phyloP scores from a whole-genome alignment of 2,329 filamentous ascomycete species.

The Exophiala alcalophila region DNA sequence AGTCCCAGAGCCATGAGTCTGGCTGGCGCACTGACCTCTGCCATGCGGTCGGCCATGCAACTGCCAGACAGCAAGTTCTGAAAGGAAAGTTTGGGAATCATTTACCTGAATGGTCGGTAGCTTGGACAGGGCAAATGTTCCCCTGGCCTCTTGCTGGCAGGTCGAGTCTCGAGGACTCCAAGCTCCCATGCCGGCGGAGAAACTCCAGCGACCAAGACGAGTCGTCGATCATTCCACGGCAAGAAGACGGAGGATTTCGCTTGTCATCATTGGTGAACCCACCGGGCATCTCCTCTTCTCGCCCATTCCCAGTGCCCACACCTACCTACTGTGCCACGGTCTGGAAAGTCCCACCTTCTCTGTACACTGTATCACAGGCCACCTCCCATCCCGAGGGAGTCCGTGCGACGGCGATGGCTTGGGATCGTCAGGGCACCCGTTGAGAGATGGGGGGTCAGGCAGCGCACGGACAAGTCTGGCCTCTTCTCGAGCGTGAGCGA shows the following conservation, averaged over 20 bases:
- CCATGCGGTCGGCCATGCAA: slow-evolving; percentile 16
- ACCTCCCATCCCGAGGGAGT: background rate
- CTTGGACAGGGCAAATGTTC: no score
- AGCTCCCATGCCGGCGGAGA: no score
- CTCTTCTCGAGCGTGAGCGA: slow-evolving; percentile 6
- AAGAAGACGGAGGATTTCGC: no score
- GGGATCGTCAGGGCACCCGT: slow-evolving; percentile 2
- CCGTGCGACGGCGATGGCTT: slow-evolving; percentile 6
- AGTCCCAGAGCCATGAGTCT: slow-evolving; percentile 12
- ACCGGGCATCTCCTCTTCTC: no score
- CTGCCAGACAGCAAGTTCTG: background rate
- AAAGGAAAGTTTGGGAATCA: no score
- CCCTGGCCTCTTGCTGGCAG: no score
- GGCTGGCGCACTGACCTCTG: slow-evolving; percentile 13
- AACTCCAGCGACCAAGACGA: no score
- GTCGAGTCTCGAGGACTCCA: no score
- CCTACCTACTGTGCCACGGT: slow-evolving; percentile 3
- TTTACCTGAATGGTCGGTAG: no score
- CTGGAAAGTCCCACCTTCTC: slow-evolving; percentile 7
- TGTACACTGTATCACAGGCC: slow-evolving; percentile 10
- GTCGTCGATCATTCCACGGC: no score
- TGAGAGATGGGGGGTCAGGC: background rate
- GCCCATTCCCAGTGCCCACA: no score
- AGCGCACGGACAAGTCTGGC: slow-evolving; percentile 9
- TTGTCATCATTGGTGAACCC: no score